Evolutionary conservation across 2,329 filamentous ascomycete genomes (phyloP).

Genomic region (Scortechinia acanthostroma): DNA sequence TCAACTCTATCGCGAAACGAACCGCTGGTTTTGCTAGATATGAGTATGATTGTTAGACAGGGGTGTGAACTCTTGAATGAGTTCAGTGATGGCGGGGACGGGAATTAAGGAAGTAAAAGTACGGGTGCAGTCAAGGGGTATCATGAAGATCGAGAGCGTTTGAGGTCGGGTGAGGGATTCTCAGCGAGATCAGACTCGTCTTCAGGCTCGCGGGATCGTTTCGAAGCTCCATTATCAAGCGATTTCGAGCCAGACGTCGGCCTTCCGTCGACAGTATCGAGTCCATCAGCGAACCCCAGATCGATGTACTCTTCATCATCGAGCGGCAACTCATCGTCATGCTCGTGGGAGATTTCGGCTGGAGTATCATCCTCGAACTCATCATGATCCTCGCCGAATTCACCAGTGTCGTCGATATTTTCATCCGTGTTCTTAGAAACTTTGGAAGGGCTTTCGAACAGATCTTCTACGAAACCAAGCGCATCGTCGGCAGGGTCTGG

Average conservation of each 20-base stretch:
- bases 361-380: neutral
- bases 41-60: too few relatives aligned
- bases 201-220: constrained; percentile 22
- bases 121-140: too few relatives aligned
- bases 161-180: constrained; percentile 15
- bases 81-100: too few relatives aligned
- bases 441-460: neutral
- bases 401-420: neutral
- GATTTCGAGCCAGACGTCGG: too few relatives aligned
- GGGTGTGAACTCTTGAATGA: too few relatives aligned
- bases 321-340: neutral
- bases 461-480: neutral
- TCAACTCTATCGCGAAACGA: too few relatives aligned
- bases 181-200: constrained; percentile 18
- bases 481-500: neutral
- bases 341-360: neutral
- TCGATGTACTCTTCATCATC: neutral
- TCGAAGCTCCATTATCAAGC: constrained; percentile 14
- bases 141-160: constrained; percentile 22
- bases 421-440: too few relatives aligned
- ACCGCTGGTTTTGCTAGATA: too few relatives aligned
- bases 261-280: too few relatives aligned
- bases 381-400: neutral
- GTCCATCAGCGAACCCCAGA: neutral
- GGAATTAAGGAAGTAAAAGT: too few relatives aligned